Percentiles rank a stretch among this genome's conserved stretches.
Conservation (phyloP, 495 filamentous ascomycete species). For the Penicillium subrubescens region DNA sequence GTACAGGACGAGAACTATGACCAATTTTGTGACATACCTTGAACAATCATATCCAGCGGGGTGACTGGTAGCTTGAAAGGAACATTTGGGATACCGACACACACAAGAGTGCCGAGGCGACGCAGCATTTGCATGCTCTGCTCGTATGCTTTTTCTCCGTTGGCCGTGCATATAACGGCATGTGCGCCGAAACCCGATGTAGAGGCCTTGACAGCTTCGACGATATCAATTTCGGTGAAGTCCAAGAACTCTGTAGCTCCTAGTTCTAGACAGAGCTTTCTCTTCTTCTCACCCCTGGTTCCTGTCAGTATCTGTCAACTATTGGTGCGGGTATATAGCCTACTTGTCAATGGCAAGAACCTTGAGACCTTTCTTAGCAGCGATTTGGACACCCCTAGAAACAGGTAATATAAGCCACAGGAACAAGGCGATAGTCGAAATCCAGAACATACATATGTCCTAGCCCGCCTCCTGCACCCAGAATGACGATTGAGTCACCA, state of each 20-base stretch:
- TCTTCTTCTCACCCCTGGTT: conserved; percentile 42
- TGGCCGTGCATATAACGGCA: conserved; percentile 48
- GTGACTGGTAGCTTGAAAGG: conserved; percentile 41
- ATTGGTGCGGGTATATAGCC: background rate
- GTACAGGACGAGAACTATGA: background rate
- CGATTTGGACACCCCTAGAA: conserved; percentile 46
- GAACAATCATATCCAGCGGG: conserved; percentile 49
- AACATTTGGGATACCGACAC: conserved; percentile 45
- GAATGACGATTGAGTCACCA: conserved; percentile 45
- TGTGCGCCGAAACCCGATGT: conserved; percentile 45
- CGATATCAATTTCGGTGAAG: conserved; percentile 42
- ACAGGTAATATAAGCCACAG: background rate
- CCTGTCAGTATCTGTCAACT: background rate
- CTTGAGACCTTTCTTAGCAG: conserved; percentile 40
- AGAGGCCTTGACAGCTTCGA: conserved; percentile 31
- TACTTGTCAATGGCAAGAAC: conserved; percentile 51
- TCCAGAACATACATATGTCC: conserved; percentile 41
- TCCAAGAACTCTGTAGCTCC: conserved; percentile 44
- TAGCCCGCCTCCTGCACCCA: conserved; percentile 47
- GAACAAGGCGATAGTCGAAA: background rate
- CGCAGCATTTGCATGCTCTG: conserved; percentile 45
- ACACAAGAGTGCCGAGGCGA: conserved; percentile 44
- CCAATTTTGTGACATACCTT: conserved; percentile 20
- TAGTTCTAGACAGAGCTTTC: conserved; percentile 41
- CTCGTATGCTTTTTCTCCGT: conserved; percentile 41